Base-by-base conservation (phyloP, 306 rosid genomes). In the Rosa multiflora region DNA sequence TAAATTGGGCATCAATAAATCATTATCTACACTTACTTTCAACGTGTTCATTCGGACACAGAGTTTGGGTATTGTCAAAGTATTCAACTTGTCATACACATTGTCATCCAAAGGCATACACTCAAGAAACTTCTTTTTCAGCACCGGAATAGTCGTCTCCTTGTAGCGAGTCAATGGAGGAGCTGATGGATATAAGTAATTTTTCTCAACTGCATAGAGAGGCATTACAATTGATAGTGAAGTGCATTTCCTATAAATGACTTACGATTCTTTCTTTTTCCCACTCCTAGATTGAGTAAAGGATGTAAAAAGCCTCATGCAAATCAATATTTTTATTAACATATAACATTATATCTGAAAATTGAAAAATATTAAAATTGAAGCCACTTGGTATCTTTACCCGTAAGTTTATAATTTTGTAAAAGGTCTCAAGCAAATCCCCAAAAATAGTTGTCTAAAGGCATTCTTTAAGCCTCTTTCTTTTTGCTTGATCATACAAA, bases 151-250 rank as follows among this genome's bases (percentile, higher is more conserved):
- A 7, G 82, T 55, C 4, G 83, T 75, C 74, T 86, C 92, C 76
- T 82, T 82, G 77, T 64, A 86, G 56, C 88, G 87, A 80, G 88
- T 88, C 88, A 88, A 78, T 42, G 87, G 84, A 82, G 92, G 92
- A 51, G 78, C 80, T 3, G 88, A 67, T 13, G 92, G 88, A 84
- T 88, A 84, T 13, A 88, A 70, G 73, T 78, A 74, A 44, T 75
- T 86, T 86, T 86, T 88, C 78, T 88, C 90, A 78, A 88, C 92
- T 88, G 90, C 86, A 88, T 18, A 62, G 44, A 20, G 69, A 63
- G 68, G 48, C 61, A 77, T 20, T 59, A 73, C 56, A 58, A 75
- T 42, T 39, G 71, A 52, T 73, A 56, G 29, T 42, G 43, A 53
- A 20, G 13, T 39, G 15, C 20, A 73, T 20, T 46, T 56, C 39